phyloP scores from a whole-genome alignment of 345 rosid genomes.

The Populus euphratica region DNA sequence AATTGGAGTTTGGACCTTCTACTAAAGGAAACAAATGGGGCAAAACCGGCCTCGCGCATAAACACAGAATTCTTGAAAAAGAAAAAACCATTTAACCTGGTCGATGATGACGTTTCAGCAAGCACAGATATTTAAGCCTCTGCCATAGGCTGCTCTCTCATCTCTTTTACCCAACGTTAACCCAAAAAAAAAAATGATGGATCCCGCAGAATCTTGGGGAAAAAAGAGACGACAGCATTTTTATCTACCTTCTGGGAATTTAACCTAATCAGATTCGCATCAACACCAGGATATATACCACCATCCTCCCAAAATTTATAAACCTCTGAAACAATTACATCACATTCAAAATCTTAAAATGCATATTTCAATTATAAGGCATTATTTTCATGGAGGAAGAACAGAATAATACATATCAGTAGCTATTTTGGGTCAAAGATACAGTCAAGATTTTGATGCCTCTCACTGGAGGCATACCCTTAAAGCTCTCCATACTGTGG shows the following conservation, averaged over 20 bases:
- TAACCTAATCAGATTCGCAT: not conserved
- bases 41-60: too few relatives aligned
- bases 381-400: not conserved
- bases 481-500: not conserved
- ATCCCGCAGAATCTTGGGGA: not conserved
- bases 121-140: too few relatives aligned
- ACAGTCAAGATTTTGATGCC: not conserved
- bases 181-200: not conserved
- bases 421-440: not conserved
- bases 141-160: too few relatives aligned
- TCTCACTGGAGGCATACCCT: not conserved
- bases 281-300: not conserved
- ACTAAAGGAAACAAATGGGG: too few relatives aligned
- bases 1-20: too few relatives aligned
- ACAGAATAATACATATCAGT: not conserved
- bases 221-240: not conserved
- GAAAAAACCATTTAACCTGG: too few relatives aligned
- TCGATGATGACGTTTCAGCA: too few relatives aligned
- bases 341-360: not conserved
- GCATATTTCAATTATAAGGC: too few relatives aligned
- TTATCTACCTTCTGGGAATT: not conserved
- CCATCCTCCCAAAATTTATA: too few relatives aligned
- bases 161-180: not conserved
- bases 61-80: too few relatives aligned
- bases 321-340: too few relatives aligned